Evolutionary conservation across 495 filamentous ascomycete genomes (phyloP), one percentile per base, ranked within the genome.

Genomic region (Aspergillus cristatus): DNA sequence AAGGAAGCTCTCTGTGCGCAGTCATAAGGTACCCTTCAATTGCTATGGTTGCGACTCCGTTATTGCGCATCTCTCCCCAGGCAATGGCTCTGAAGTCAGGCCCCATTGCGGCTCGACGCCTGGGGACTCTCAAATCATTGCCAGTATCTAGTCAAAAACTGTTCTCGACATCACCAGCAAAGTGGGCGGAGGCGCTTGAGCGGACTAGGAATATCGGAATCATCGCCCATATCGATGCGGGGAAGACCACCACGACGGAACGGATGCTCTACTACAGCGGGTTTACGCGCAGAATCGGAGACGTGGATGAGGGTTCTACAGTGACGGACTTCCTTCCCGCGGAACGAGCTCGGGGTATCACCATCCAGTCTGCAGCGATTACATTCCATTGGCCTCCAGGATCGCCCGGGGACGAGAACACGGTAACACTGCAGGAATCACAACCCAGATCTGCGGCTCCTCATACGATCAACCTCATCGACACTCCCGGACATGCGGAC

Each of bases 191-290:
- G 11, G 43, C 58, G 34, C 56, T 81, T 16, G 62, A 67, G 30
- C 71, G 62, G 33, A 91, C 89, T 34, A 72, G 91, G 42, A 99
- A 99, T 55, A 96, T 99, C 62, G 93, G 93, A 28, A 99, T 99
- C 43, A 95, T 99, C 57, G 93, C 93, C 26, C 93, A 99, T 61
- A 95, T 97, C 43, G 93, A 97, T 78, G 93, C 93, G 32, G 91
- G 93, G 33, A 99, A 99, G 72, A 99, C 93, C 6, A 99, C 93
- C 0, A 99, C 93, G 0, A 97, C 93, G 3, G 93, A 99, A 76
- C 88, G 94, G 36, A 97, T 97, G 91, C 82, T 99, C 53, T 97
- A 90, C 50, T 94, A 97, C 55, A 93, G 88, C 47, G 91, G 93
- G 5, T 79, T 84, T 44, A 91, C 89, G 5, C 71, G 85, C 33